Evolutionary conservation across 768 basidiomycete species (phyloP).

Genomic region (Suillus alpinus): DNA sequence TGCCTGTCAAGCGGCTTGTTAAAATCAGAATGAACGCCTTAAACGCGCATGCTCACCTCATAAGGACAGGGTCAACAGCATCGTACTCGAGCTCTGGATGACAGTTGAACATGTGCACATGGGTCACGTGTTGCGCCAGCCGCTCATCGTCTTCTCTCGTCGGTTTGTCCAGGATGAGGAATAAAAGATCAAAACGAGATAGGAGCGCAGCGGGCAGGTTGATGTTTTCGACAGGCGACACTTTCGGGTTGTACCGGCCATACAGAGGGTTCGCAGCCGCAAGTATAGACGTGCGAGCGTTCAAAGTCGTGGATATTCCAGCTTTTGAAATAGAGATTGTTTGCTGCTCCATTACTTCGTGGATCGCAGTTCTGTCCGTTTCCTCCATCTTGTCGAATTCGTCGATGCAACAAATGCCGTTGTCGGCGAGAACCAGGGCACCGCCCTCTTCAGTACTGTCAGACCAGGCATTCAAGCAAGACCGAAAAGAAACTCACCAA

Average conservation of each 20-base stretch:
- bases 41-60: slow-evolving; percentile 58
- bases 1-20: slow-evolving; percentile 50
- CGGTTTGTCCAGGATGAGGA: slow-evolving; percentile 96
- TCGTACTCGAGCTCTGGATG: slow-evolving; percentile 87
- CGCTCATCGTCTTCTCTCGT: slow-evolving; percentile 93
- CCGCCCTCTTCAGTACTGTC: slow-evolving; percentile 77
- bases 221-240: slow-evolving; percentile 98
- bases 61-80: slow-evolving; percentile 79
- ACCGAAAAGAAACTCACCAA: slow-evolving; percentile 60
- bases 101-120: slow-evolving; percentile 94
- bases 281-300: slow-evolving; percentile 95
- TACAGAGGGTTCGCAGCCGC: slow-evolving; percentile 98
- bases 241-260: slow-evolving; percentile 96
- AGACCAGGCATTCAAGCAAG: slow-evolving; percentile 3
- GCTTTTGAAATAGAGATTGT: slow-evolving; percentile 99
- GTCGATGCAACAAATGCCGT: slow-evolving; percentile 99
- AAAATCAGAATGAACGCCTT: slow-evolving; percentile 6
- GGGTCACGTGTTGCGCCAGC: slow-evolving; percentile 94
- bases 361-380: slow-evolving; percentile 93
- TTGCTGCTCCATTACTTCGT: slow-evolving; percentile 99
- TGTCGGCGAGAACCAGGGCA: slow-evolving; percentile 97
- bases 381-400: slow-evolving; percentile 99
- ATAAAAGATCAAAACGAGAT: slow-evolving; percentile 94
- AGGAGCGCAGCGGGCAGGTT: slow-evolving; percentile 95
- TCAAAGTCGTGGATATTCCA: slow-evolving; percentile 96